Evolutionary conservation across 2,329 filamentous ascomycete species (phyloP).

Genomic region (Sarocladium brachiariae): DNA sequence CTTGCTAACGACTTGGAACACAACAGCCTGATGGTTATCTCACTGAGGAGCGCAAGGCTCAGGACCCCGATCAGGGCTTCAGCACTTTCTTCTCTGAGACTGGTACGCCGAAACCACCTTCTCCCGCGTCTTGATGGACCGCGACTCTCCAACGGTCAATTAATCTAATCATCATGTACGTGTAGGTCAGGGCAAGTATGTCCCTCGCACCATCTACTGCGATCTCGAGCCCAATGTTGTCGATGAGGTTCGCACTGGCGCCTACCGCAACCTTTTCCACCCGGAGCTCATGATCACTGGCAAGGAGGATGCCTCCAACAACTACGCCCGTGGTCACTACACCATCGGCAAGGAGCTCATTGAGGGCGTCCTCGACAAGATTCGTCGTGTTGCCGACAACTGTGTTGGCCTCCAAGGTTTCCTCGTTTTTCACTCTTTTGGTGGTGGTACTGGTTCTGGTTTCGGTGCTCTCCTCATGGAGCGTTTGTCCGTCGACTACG

Average conservation of each 20-base stretch:
- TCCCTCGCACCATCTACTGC: conserved; percentile 97
- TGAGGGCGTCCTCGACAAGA: conserved; percentile 95
- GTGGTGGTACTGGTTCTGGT: conserved; percentile 96
- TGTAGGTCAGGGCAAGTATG: conserved; percentile 94
- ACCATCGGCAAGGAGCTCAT: conserved; percentile 99
- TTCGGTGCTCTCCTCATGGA: conserved; percentile 99
- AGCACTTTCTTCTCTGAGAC: conserved; percentile 99
- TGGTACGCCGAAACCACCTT: conserved; percentile 48
- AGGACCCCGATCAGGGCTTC: conserved; percentile 93
- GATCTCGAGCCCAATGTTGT: conserved; percentile 99
- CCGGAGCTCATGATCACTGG: conserved; percentile 99
- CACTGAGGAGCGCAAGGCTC: conserved; percentile 93
- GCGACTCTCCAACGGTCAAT: not conserved
- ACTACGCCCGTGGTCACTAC: conserved; percentile 99
- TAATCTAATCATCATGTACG: conserved; percentile 17
- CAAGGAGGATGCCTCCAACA: conserved; percentile 99
- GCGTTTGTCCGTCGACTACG: conserved; percentile 96
- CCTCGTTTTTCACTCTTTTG: conserved; percentile 99
- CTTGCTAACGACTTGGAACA: conserved; percentile 13
- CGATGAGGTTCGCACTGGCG: conserved; percentile 96
- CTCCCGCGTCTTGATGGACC: not conserved
- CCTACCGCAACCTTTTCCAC: conserved; percentile 96
- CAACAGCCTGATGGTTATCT: conserved; percentile 91
- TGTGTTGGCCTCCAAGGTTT: conserved; percentile 98
- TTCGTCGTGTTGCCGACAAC: conserved; percentile 95